Evolutionary conservation across 2,329 filamentous ascomycete genomes (phyloP), one percentile per base, ranked within the genome.

Genomic region (Magnaporthiopsis rhizophila): DNA sequence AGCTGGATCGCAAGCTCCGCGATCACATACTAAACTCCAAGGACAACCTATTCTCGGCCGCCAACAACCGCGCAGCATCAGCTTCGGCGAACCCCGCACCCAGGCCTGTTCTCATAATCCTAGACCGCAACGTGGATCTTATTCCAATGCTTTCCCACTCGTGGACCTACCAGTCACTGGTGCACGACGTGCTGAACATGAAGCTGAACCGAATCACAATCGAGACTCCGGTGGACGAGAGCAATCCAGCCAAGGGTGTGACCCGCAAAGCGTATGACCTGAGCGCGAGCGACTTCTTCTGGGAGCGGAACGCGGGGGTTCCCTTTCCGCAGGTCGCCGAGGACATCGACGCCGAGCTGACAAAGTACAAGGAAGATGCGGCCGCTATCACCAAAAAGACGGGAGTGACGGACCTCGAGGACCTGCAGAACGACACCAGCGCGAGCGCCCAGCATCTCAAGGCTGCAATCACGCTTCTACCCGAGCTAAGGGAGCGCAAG

Each of bases 111-210:
- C 85, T 99, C 59, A 87, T 99, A 69, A 90, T 99, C 63, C 89
- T 98, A 61, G 95, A 99, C 76, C 89, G 95, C 69, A 98, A 97
- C 72, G 88, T 99, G 59, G 95, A 99, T 75, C 79, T 99, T 63
- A 92, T 97, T 68, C 93, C 95, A 2, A 98, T 99, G 95, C 84
- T 99, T n/a, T 97, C 94, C 18, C 95, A 99, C 77, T 97, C 93
- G 26, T 84, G 82, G 82, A 84, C 84, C 11, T 87, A 96, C 71
- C 92, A 96, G 75, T 95, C 91, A 9, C 80, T 97, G 13, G 90
- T 96, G 21, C 90, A 86, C 69, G 86, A 84, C 67, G 79, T 84
- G 21, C 78, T 83, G 62, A 78, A 78, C 67, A 80, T 82, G 79
- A 81, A 81, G 65, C 64, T 72, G 56, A 99, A 98, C 74, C 89